A percentile compares a stretch with the other conserved stretches of the same genome.
Evolutionary conservation across 1,284 basidiomycete genomes (phyloP).

Genomic region (Cystobasidium sp.): DNA sequence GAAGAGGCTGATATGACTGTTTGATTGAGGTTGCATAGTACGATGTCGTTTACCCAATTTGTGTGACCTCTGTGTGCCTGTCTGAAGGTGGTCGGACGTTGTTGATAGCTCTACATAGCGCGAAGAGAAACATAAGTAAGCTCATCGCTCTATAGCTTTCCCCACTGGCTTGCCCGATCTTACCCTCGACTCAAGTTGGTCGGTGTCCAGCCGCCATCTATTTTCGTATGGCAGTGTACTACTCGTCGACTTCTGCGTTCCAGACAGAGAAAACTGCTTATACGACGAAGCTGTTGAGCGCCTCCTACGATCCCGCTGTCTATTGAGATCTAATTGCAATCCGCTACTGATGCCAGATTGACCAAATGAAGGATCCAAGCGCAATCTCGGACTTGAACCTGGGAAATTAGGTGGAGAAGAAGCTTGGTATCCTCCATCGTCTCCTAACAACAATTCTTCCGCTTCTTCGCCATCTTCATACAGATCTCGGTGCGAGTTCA

Average conservation of each 20-base stretch:
- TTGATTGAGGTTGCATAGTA: slow-evolving; percentile 90
- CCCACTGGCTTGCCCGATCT: not conserved
- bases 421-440: slow-evolving; percentile 12
- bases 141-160: not conserved
- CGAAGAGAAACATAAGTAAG: not conserved
- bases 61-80: slow-evolving; percentile 59
- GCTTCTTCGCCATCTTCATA: slow-evolving; percentile 46
- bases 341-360: not conserved
- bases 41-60: slow-evolving; percentile 96
- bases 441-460: slow-evolving; percentile 29
- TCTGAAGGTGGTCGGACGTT: slow-evolving; percentile 56
- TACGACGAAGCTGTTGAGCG: slow-evolving; percentile 24
- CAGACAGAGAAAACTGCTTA: slow-evolving; percentile 12
- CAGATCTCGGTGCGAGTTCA: slow-evolving; percentile 41
- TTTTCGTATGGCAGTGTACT: slow-evolving; percentile 68
- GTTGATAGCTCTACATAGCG: slow-evolving; percentile 4
- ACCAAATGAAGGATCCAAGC: slow-evolving; percentile 15
- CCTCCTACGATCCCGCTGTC: not conserved
- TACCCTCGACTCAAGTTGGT: slow-evolving; percentile 28
- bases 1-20: slow-evolving; percentile 96
- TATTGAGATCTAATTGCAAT: slow-evolving; percentile 14
- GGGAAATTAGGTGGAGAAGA: not conserved
- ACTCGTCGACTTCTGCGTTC: slow-evolving; percentile 10
- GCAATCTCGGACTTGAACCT: slow-evolving; percentile 11
- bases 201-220: slow-evolving; percentile 75